Evolutionary conservation across 805 yeast species (phyloP).

Genomic region (Cyberlindnera xishuangbannaensis): DNA sequence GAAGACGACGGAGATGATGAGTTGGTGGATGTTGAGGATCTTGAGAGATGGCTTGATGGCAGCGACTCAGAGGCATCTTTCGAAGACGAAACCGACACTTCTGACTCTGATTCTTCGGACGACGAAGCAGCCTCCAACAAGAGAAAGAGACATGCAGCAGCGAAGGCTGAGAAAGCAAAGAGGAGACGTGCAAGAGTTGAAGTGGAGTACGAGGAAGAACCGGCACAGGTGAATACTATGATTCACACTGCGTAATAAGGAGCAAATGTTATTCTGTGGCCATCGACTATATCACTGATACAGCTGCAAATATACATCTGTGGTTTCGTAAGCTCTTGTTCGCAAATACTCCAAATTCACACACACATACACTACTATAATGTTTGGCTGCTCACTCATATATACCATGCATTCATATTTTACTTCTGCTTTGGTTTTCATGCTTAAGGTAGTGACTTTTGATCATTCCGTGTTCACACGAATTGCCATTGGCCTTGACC

Average conservation of each 20-base stretch:
- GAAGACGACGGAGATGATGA: conserved; percentile 88
- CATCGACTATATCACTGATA: too few species aligned
- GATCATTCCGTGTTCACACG: too few species aligned
- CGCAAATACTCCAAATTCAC: too few species aligned
- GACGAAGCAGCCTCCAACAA: conserved; percentile 31
- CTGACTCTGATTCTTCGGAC: conserved; percentile 28
- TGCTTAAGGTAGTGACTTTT: too few species aligned
- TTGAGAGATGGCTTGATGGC: conserved; percentile 80
- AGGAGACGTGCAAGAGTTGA: conserved; percentile 68
- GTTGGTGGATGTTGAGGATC: conserved; percentile 89
- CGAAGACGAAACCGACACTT: conserved; percentile 27
- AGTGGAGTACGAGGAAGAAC: conserved; percentile 80
- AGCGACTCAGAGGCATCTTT: conserved; percentile 34
- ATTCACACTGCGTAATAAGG: conserved; percentile 8
- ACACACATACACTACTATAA: too few species aligned
- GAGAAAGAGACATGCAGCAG: conserved; percentile 29
- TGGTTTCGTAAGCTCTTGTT: too few species aligned
- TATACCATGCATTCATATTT: too few species aligned
- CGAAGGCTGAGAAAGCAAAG: conserved; percentile 36
- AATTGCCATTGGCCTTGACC: too few species aligned
- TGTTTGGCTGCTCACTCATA: too few species aligned
- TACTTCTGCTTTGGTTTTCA: too few species aligned
- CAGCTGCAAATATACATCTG: too few species aligned
- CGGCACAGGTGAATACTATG: conserved; percentile 25
- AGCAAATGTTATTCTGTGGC: too few species aligned